A percentile compares a stretch with the other conserved stretches of the same genome.
Conservation (phyloP, 2,329 filamentous ascomycete species). For the Penicillium capsulatum region DNA sequence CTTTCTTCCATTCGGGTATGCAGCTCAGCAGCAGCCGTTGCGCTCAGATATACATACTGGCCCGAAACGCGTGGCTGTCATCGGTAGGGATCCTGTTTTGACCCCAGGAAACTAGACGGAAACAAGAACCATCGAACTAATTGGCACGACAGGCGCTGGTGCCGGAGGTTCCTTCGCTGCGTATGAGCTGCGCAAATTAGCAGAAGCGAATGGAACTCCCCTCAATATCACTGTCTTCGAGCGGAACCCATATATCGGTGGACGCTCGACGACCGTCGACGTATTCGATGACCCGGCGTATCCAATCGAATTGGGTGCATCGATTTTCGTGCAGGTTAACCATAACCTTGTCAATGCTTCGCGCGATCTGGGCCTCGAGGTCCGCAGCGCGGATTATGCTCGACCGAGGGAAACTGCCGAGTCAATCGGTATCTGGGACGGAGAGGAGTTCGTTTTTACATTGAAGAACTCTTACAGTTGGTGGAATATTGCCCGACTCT, state of each 20-base stretch:
- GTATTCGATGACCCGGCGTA: constrained; percentile 63
- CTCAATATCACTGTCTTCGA: constrained; percentile 88
- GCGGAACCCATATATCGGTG: constrained; percentile 70
- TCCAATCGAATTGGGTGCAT: constrained; percentile 82
- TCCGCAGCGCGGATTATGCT: constrained; percentile 47
- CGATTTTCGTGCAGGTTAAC: constrained; percentile 85
- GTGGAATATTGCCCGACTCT: constrained; percentile 74
- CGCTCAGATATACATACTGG: constrained; percentile 8
- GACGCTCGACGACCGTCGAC: constrained; percentile 79
- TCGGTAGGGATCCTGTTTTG: constrained; percentile 25
- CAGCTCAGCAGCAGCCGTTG: constrained; percentile 26
- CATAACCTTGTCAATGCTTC: constrained; percentile 73
- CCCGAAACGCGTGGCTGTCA: constrained; percentile 34
- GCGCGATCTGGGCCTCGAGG: constrained; percentile 63
- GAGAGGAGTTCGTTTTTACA: constrained; percentile 66
- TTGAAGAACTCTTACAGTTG: constrained; percentile 61
- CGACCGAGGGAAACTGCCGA: constrained; percentile 46
- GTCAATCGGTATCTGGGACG: constrained; percentile 79
- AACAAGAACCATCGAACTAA: constrained; percentile 1
- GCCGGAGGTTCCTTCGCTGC: constrained; percentile 83
- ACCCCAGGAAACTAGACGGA: not conserved
- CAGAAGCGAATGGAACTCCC: constrained; percentile 54
- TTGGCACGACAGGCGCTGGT: constrained; percentile 64
- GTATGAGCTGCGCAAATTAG: constrained; percentile 73
- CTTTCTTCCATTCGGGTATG: constrained; percentile 17